phyloP scores from a whole-genome alignment of 2,329 filamentous ascomycete genomes.

The Leptodontidium sp. region DNA sequence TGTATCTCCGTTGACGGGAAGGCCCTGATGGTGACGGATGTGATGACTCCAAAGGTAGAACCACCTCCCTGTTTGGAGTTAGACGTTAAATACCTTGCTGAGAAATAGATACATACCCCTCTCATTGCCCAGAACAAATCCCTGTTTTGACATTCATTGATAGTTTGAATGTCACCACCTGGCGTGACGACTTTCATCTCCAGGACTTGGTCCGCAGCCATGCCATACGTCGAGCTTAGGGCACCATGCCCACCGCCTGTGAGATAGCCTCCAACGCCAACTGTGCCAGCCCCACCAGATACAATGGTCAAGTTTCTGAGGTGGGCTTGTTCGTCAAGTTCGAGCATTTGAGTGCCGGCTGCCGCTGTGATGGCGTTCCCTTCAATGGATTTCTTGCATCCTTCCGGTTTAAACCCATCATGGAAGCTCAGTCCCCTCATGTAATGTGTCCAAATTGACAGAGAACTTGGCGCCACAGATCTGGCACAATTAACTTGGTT shows the following conservation, averaged over 20 bases:
- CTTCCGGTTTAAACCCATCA: slow-evolving; percentile 53
- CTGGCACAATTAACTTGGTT: slow-evolving; percentile 21
- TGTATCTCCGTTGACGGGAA: slow-evolving; percentile 50
- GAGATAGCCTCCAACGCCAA: slow-evolving; percentile 67
- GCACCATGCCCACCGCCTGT: slow-evolving; percentile 68
- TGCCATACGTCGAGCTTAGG: slow-evolving; percentile 60
- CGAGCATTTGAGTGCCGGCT: slow-evolving; percentile 60
- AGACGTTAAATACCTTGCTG: neutral
- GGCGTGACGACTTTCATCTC: slow-evolving; percentile 65
- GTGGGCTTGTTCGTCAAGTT: slow-evolving; percentile 57
- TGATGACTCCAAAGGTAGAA: slow-evolving; percentile 67
- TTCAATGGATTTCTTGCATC: slow-evolving; percentile 52
- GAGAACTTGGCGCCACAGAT: slow-evolving; percentile 52
- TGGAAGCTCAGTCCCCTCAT: slow-evolving; percentile 52
- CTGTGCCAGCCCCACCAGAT: slow-evolving; percentile 61
- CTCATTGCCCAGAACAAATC: slow-evolving; percentile 72
- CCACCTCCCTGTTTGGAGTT: slow-evolving; percentile 59
- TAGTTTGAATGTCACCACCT: slow-evolving; percentile 56
- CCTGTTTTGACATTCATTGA: slow-evolving; percentile 59
- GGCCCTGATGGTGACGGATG: slow-evolving; percentile 63
- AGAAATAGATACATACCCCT: slow-evolving; percentile 53
- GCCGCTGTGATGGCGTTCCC: slow-evolving; percentile 60
- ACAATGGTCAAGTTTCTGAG: slow-evolving; percentile 58
- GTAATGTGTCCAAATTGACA: slow-evolving; percentile 63
- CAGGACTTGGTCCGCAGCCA: slow-evolving; percentile 69